Evolutionary conservation across 1,284 basidiomycete genomes (phyloP).

Genomic region (Papiliotrema nemorosa): DNA sequence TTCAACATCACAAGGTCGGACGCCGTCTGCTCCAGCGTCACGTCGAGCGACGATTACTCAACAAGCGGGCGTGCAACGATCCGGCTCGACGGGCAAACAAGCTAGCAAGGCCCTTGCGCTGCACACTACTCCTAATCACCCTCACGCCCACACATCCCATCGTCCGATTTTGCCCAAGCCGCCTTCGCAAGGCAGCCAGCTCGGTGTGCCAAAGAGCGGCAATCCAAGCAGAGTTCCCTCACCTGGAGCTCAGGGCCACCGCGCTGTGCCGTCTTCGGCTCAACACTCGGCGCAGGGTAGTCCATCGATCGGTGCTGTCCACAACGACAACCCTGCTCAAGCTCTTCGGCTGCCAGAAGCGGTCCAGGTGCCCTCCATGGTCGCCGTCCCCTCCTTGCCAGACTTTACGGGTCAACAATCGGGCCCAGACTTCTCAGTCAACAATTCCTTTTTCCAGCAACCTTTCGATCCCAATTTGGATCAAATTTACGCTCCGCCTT

Average conservation of each 20-base stretch:
- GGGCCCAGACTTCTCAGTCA: too few relatives aligned
- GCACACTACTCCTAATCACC: slow-evolving; percentile 17
- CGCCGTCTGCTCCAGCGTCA: slow-evolving; percentile 3
- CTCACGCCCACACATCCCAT: slow-evolving; percentile 7
- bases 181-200: background rate
- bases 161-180: slow-evolving; percentile 35
- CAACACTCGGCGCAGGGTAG: background rate
- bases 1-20: slow-evolving; percentile 11
- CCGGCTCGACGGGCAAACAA: slow-evolving; percentile 30
- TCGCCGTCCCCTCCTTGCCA: too few relatives aligned
- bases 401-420: too few relatives aligned
- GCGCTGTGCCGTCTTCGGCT: background rate
- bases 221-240: slow-evolving; percentile 8
- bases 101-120: slow-evolving; percentile 33
- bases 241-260: background rate
- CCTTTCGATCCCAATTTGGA: too few relatives aligned
- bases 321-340: background rate
- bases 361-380: too few relatives aligned
- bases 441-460: too few relatives aligned
- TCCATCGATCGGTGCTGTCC: background rate
- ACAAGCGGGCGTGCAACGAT: slow-evolving; percentile 13
- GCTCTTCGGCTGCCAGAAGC: too few relatives aligned
- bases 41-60: slow-evolving; percentile 30
- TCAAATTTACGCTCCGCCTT: too few relatives aligned
- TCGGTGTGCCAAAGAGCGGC: slow-evolving; percentile 6